A percentile compares a stretch with the other conserved stretches of the same genome.
Evolutionary conservation across 2,329 filamentous ascomycete species (phyloP).

Genomic region (Pseudofabraea citricarpa): DNA sequence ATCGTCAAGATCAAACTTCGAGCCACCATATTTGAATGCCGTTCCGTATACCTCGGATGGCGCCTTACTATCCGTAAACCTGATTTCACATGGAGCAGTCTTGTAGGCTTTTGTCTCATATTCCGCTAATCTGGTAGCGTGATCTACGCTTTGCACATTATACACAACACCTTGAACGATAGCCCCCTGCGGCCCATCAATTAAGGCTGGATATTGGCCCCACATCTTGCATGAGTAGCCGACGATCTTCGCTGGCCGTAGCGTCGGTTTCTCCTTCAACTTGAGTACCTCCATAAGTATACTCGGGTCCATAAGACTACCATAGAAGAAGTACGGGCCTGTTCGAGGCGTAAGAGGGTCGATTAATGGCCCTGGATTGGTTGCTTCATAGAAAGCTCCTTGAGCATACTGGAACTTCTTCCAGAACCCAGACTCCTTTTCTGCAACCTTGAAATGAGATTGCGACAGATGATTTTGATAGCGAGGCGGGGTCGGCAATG

Average conservation of each 20-base stretch:
- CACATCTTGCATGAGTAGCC: neutral
- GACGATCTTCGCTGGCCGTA: neutral
- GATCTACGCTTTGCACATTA: neutral
- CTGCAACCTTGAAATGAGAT: conserved; percentile 1
- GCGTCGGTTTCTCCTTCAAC: neutral
- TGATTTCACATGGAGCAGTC: neutral
- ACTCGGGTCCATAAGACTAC: neutral
- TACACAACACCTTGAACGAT: neutral
- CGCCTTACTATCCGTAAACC: neutral
- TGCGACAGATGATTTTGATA: neutral
- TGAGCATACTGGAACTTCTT: neutral
- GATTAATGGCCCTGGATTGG: neutral
- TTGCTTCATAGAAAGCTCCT: neutral
- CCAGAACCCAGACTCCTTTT: conserved; percentile 2
- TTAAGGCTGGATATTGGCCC: neutral
- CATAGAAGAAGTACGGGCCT: neutral
- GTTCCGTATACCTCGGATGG: neutral
- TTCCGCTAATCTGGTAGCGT: neutral
- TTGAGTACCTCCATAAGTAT: neutral
- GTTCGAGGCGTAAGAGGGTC: neutral
- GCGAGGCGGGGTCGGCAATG: neutral
- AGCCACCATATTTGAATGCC: neutral
- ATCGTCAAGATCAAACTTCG: neutral
- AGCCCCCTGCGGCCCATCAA: neutral
- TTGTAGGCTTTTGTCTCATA: conserved; percentile 1